Percentiles rank a stretch among this genome's conserved stretches.
Conservation (phyloP, 2,329 filamentous ascomycete genomes). For the Ophioceras dolichostomum region DNA sequence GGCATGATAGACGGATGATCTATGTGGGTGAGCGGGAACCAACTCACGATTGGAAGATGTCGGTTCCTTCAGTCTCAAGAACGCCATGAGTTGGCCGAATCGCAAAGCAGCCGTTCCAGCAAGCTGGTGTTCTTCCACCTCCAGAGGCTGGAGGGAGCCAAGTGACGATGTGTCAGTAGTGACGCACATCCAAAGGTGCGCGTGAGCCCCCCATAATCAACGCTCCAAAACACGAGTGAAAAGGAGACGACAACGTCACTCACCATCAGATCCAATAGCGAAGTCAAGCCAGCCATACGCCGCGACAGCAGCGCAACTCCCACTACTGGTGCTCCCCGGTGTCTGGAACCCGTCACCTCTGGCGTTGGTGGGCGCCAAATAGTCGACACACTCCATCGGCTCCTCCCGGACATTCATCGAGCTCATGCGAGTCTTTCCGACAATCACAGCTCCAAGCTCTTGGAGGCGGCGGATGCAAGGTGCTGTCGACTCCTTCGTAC, state of each 20-base stretch:
- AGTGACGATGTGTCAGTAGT: not conserved
- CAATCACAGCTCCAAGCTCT: no score
- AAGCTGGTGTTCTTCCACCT: not conserved
- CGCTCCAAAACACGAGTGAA: no score
- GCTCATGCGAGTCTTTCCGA: no score
- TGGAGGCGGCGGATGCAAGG: no score
- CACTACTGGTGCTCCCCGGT: slow-evolving; percentile 11
- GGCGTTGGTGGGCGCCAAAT: no score
- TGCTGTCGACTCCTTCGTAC: no score
- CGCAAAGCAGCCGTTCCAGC: not conserved
- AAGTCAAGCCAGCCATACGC: slow-evolving; percentile 21
- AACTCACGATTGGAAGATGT: not conserved
- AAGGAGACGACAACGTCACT: not conserved
- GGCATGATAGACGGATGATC: not conserved
- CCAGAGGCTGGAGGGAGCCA: not conserved
- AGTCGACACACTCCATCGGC: no score
- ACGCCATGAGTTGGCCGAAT: not conserved
- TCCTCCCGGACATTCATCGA: no score
- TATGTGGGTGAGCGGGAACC: not conserved
- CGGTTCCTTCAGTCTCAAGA: no score
- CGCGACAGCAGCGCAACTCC: slow-evolving; percentile 19
- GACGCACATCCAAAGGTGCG: not conserved
- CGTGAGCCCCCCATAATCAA: no score
- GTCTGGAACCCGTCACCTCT: slow-evolving; percentile 32
- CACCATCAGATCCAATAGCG: slow-evolving; percentile 17